Percentiles rank a stretch among this genome's conserved stretches.
Conservation (phyloP, 176 grass and related monocot species). For the Avena eriantha region DNA sequence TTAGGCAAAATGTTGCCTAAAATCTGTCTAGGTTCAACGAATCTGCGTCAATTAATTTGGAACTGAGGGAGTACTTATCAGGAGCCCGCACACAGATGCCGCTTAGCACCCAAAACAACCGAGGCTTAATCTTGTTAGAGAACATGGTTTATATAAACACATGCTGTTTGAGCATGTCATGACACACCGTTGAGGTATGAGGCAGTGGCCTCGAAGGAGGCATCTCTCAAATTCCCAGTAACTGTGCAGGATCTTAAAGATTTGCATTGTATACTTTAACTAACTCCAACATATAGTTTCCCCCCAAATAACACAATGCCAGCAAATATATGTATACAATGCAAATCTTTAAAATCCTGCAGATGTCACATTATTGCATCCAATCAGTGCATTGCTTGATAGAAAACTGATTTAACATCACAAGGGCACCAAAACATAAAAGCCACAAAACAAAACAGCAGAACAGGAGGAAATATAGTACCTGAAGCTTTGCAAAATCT, state of each 20-base stretch:
- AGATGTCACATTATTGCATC: not conserved
- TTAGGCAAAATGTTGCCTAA: too few relatives aligned
- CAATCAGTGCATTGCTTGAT: slow-evolving; percentile 37
- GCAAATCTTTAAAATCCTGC: slow-evolving; percentile 19
- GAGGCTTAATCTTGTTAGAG: not conserved
- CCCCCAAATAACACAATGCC: not conserved
- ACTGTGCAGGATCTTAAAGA: not conserved
- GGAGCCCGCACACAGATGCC: not conserved
- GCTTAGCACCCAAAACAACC: not conserved
- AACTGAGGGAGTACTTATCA: not conserved
- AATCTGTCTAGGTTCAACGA: too few relatives aligned
- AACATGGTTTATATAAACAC: not conserved
- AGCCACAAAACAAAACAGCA: not conserved
- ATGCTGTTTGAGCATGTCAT: too few relatives aligned
- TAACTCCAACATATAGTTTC: slow-evolving; percentile 28
- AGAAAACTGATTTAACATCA: slow-evolving; percentile 16
- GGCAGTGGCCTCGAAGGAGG: not conserved
- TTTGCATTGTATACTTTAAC: not conserved
- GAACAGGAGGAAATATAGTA: slow-evolving; percentile 36
- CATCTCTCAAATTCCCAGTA: slow-evolving; percentile 14
- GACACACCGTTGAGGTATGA: not conserved
- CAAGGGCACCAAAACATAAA: slow-evolving; percentile 22
- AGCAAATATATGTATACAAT: not conserved
- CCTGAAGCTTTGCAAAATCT: slow-evolving; percentile 73
- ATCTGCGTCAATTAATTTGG: too few relatives aligned